A percentile compares a stretch with the other conserved stretches of the same genome.
Evolutionary conservation across 1,284 basidiomycete species (phyloP).

Genomic region (Coriolopsis trogii): DNA sequence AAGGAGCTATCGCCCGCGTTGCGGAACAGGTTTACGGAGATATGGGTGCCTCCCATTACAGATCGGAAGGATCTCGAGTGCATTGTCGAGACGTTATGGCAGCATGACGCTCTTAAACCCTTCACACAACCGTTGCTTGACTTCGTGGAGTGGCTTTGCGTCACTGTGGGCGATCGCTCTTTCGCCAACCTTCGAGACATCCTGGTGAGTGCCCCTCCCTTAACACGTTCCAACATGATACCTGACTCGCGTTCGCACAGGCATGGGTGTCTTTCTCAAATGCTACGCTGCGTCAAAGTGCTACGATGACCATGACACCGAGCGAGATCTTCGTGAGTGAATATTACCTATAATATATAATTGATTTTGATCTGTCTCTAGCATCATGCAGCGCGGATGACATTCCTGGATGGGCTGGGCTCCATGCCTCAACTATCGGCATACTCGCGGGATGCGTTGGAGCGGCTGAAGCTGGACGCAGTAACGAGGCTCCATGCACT

Average conservation of each 20-base stretch:
- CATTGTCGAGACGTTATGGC: constrained; percentile 82
- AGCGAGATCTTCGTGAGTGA: constrained; percentile 74
- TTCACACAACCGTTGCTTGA: constrained; percentile 76
- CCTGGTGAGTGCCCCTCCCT: constrained; percentile 55
- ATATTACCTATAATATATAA: not conserved
- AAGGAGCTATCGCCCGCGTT: constrained; percentile 98
- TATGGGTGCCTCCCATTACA: constrained; percentile 95
- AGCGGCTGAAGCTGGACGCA: constrained; percentile 54
- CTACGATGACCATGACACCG: constrained; percentile 41
- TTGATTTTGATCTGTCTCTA: constrained; percentile 35
- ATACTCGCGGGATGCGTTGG: constrained; percentile 54
- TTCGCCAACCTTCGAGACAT: constrained; percentile 87
- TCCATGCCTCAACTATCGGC: constrained; percentile 71
- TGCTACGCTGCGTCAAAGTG: constrained; percentile 46
- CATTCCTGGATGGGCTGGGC: constrained; percentile 82
- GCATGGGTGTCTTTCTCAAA: constrained; percentile 95
- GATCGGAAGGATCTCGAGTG: constrained; percentile 76
- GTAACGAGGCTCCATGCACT: constrained; percentile 50
- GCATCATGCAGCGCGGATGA: constrained; percentile 90
- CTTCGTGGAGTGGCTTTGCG: constrained; percentile 84
- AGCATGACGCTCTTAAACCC: constrained; percentile 51
- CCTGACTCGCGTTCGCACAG: too few relatives aligned
- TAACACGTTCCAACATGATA: not conserved
- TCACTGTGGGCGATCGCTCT: constrained; percentile 66
- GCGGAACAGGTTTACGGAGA: constrained; percentile 98